Conservation (phyloP, 1,284 basidiomycete genomes). For the Cystobasidium sp. region DNA sequence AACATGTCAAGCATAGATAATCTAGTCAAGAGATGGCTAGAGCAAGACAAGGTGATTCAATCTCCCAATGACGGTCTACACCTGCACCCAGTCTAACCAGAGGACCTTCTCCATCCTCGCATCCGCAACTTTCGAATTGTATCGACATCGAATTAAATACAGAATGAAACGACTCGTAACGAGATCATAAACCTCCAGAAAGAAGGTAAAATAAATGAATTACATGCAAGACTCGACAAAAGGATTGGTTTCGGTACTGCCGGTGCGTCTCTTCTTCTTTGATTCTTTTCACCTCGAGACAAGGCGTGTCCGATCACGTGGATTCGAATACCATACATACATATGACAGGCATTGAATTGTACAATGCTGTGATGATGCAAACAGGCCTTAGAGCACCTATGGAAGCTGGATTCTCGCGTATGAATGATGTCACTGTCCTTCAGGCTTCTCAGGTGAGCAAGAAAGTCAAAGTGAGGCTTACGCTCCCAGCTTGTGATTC, state of each 20-base stretch:
- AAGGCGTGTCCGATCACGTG: slow-evolving; percentile 6
- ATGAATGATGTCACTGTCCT: slow-evolving; percentile 85
- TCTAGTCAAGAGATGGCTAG: slow-evolving; percentile 27
- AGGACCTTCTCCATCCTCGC: too few relatives aligned
- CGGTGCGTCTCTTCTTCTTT: slow-evolving; percentile 62
- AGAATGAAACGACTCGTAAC: slow-evolving; percentile 33
- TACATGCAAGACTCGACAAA: slow-evolving; percentile 67
- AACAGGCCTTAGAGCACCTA: slow-evolving; percentile 73
- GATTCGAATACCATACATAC: not conserved
- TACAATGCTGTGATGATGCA: not conserved
- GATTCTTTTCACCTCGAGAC: too few relatives aligned
- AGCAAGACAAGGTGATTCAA: slow-evolving; percentile 30
- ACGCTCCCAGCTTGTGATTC: not conserved
- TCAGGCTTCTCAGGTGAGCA: slow-evolving; percentile 62
- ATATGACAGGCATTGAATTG: not conserved
- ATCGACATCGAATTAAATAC: not conserved
- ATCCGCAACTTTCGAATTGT: not conserved
- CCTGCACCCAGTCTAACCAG: not conserved
- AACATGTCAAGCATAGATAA: slow-evolving; percentile 3
- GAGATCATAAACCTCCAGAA: slow-evolving; percentile 30
- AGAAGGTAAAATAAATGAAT: slow-evolving; percentile 44
- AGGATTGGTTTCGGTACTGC: slow-evolving; percentile 85
- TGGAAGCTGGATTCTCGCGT: slow-evolving; percentile 81
- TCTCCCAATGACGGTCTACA: not conserved
- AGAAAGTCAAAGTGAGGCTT: not conserved